Conservation (phyloP, 176 grass and related monocot genomes). For the Aegilops umbellulata region DNA sequence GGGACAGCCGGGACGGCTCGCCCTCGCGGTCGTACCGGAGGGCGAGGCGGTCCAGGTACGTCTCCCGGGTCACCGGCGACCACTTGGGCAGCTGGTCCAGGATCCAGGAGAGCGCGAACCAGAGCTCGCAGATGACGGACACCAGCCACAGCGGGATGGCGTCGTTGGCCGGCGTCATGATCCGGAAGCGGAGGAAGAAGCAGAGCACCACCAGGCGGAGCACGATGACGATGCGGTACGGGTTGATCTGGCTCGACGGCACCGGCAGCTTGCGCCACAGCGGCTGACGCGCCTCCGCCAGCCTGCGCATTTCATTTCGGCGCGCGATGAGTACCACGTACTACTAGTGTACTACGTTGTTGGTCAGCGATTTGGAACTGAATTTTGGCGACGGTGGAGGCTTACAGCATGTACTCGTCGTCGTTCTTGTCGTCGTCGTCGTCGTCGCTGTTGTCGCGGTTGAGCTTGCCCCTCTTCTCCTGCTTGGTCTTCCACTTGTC, state of each 20-base stretch:
- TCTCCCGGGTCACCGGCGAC: conserved; percentile 83
- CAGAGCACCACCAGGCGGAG: conserved; percentile 75
- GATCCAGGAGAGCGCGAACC: conserved; percentile 98
- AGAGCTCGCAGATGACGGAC: conserved; percentile 90
- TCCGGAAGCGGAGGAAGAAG: conserved; percentile 93
- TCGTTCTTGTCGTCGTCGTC: conserved; percentile 69
- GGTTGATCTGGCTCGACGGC: conserved; percentile 89
- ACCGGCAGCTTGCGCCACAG: conserved; percentile 93
- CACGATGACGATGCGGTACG: conserved; percentile 95
- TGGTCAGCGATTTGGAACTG: not conserved
- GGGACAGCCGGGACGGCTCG: conserved; percentile 50
- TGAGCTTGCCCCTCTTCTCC: conserved; percentile 73
- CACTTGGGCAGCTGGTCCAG: conserved; percentile 99
- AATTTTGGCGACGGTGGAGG: not conserved
- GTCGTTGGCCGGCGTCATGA: conserved; percentile 75
- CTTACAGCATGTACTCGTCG: conserved; percentile 82
- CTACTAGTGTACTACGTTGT: too few species aligned
- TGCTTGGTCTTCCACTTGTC: conserved; percentile 95
- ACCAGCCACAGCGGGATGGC: conserved; percentile 79
- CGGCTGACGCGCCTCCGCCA: conserved; percentile 85
- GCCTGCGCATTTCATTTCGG: conserved; percentile 27
- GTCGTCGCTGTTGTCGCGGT: conserved; percentile 57
- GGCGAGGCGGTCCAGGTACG: conserved; percentile 89
- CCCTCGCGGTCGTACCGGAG: conserved; percentile 81
- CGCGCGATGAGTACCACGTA: not conserved